Evolutionary conservation across 108 stramenopile genomes (phyloP).

Genomic region (Discostella pseudostelligera): DNA sequence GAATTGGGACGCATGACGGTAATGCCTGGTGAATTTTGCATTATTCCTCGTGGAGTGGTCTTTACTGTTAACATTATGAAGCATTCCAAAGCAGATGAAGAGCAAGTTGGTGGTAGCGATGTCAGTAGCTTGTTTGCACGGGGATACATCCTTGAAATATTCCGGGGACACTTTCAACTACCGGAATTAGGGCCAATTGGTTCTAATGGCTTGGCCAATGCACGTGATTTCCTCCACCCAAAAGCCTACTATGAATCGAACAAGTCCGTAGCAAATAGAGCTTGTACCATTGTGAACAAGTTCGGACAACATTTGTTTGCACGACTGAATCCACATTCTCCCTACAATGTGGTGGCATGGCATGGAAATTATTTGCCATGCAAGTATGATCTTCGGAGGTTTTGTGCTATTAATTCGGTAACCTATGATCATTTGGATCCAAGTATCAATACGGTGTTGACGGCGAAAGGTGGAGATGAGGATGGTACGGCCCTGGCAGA

Average conservation of each 20-base stretch:
- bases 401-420: conserved; percentile 88
- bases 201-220: conserved; percentile 94
- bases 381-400: conserved; percentile 86
- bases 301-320: conserved; percentile 70
- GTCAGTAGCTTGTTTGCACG: conserved; percentile 39
- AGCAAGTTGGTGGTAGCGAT: conserved; percentile 10
- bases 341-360: conserved; percentile 95
- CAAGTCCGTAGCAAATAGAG: conserved; percentile 4
- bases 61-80: conserved; percentile 64
- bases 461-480: conserved; percentile 67
- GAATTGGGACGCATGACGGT: conserved; percentile 79
- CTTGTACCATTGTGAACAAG: conserved; percentile 64
- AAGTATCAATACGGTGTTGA: conserved; percentile 91
- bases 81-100: neutral
- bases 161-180: conserved; percentile 84
- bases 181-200: conserved; percentile 94
- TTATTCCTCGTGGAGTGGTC: conserved; percentile 86
- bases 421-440: conserved; percentile 94
- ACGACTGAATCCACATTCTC: conserved; percentile 58
- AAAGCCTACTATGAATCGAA: conserved; percentile 62
- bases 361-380: conserved; percentile 92
- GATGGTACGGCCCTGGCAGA: conserved; percentile 87
- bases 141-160: conserved; percentile 92
- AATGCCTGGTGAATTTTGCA: conserved; percentile 75
- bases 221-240: conserved; percentile 87